Evolutionary conservation across 768 basidiomycete genomes (phyloP).

Genomic region (Mycena haematopus): DNA sequence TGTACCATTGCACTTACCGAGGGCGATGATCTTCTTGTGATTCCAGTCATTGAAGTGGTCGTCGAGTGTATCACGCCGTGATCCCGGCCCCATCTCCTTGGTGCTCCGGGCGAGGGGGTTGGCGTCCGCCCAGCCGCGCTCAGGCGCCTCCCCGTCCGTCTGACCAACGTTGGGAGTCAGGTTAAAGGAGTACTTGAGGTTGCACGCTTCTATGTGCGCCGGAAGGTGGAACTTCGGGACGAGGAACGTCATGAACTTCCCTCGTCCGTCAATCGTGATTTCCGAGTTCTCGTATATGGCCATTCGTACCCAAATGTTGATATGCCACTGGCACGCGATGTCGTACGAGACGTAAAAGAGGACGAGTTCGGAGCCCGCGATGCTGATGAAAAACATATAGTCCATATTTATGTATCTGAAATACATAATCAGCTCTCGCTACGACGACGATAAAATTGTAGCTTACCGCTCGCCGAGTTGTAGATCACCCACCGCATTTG

Average conservation of each 20-base stretch:
- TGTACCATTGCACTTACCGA: neutral
- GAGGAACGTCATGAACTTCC: constrained; percentile 22
- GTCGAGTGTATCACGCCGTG: neutral
- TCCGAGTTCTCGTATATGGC: neutral
- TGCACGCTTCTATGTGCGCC: constrained; percentile 31
- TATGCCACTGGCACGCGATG: constrained; percentile 29
- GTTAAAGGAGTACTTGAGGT: constrained; percentile 33
- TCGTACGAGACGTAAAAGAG: constrained; percentile 32
- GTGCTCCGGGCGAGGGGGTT: constrained; percentile 42
- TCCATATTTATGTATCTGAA: constrained; percentile 31
- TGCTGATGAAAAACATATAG: constrained; percentile 34
- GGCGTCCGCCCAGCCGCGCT: constrained; percentile 40
- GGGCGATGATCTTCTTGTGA: neutral
- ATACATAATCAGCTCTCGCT: neutral
- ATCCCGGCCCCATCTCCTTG: constrained; percentile 42
- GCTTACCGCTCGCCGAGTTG: constrained; percentile 31
- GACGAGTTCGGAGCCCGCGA: constrained; percentile 9
- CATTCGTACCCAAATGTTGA: constrained; percentile 2
- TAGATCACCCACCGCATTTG: constrained; percentile 30
- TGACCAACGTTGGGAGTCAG: constrained; percentile 41
- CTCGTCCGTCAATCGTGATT: neutral
- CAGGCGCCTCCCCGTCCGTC: constrained; percentile 39
- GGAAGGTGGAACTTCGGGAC: constrained; percentile 37
- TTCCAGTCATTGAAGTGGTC: constrained; percentile 8
- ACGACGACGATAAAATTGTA: neutral